Evolutionary conservation across 2,329 filamentous ascomycete genomes (phyloP), one percentile per base, ranked within the genome.

Genomic region (Byssoonygena ceratinophila): DNA sequence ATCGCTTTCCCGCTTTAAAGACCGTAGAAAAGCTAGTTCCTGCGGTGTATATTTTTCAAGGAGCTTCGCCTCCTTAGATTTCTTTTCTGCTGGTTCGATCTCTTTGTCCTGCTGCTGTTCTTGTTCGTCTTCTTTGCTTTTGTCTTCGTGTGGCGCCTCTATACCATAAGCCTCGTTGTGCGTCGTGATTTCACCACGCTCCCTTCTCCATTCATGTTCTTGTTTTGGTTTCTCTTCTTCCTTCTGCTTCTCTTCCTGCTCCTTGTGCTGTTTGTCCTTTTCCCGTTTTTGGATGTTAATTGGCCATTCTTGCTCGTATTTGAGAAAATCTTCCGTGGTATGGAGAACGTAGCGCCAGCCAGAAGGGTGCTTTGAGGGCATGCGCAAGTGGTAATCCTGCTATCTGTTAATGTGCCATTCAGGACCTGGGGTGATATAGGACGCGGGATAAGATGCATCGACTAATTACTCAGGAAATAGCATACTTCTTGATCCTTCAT

Each of bases 341-440:
- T 76, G 65, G 0, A 78, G 61, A 9, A 77, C 72, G 57, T 73
- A 76, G 32, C 76, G 64, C 75, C 76, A 78, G 6, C 73, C 71
- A 3, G 68, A 48, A 2, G 73, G 71, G 50, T 71, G 68, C 29
- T 72, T 68, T 16, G 72, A 66, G 0, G 74, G 73, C 41, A 71
- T 63, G 0, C 64, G 56, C 3, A 76, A 58, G 58, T 74, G 70
- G 39, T 74, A 68, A 54, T 76, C 68, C 61, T 74, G n/a, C 23
- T 3, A 37, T 16, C 7, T 16, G n/a, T 25, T n/a, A 41, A 41
- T 48, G n/a, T 23, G 20, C 18, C 4, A n/a, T 31, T 16, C 16
- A 25, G 20, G 7, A 27, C 5, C n/a, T 6, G 11, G 20, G 11
- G n/a, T n/a, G n/a, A n/a, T 12, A 39, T 16, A 47, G 11, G 20